Evolutionary conservation across 2,329 filamentous ascomycete species (phyloP).

Genomic region (Cryphonectria carpinicola): DNA sequence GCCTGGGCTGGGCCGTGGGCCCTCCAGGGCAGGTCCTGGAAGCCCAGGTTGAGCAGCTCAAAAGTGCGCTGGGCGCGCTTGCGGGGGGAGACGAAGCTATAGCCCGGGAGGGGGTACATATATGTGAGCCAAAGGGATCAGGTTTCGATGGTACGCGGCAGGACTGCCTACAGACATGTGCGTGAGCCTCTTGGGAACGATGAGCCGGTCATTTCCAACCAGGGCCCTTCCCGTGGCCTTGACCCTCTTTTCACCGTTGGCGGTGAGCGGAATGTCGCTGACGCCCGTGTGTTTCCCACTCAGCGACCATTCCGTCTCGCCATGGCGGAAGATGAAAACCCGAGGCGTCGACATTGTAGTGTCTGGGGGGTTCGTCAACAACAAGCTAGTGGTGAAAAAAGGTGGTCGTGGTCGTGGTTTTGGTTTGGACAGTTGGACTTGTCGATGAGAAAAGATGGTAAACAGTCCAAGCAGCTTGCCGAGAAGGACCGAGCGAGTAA

Average conservation of each 20-base stretch:
- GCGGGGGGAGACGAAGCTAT: constrained; percentile 84
- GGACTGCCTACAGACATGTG: constrained; percentile 68
- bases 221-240: constrained; percentile 79
- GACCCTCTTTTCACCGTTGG: constrained; percentile 77
- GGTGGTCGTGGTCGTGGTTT: not conserved
- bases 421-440: not conserved
- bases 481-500: not conserved
- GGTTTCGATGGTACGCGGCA: not conserved
- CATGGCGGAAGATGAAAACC: constrained; percentile 84
- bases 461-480: not conserved
- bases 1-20: constrained; percentile 45
- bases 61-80: constrained; percentile 86
- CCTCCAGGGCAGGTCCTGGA: constrained; percentile 74
- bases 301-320: constrained; percentile 94
- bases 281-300: constrained; percentile 82
- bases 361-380: not conserved
- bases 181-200: constrained; percentile 78
- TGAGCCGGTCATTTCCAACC: constrained; percentile 81
- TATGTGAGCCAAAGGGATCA: constrained; percentile 3
- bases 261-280: constrained; percentile 85
- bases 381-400: not conserved
- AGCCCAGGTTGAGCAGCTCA: constrained; percentile 79
- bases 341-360: constrained; percentile 60
- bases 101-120: constrained; percentile 11
- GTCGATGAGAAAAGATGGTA: not conserved